Evolutionary conservation across 768 basidiomycete species (phyloP).

Genomic region (Auricularia sp.): DNA sequence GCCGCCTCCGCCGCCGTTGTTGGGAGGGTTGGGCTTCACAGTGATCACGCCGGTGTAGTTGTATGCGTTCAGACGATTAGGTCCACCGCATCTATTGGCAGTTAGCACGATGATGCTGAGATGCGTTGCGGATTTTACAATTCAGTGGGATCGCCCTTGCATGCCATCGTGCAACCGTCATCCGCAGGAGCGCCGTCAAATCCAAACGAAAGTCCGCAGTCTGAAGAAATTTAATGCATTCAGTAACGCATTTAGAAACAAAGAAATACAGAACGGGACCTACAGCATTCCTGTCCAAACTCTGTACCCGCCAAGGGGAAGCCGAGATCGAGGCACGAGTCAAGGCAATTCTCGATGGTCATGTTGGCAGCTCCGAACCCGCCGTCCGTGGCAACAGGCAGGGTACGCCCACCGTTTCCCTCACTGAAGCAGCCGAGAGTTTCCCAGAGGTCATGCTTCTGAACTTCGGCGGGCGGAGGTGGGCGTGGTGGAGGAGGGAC

Average conservation of each 20-base stretch:
- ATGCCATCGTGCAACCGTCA: constrained; percentile 58
- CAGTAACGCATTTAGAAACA: background rate
- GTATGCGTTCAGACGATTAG: constrained; percentile 53
- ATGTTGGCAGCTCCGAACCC: constrained; percentile 30
- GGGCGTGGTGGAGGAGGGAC: constrained; percentile 45
- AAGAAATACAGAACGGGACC: constrained; percentile 9
- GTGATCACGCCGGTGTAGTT: constrained; percentile 55
- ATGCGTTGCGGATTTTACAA: constrained; percentile 17
- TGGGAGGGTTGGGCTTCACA: constrained; percentile 28
- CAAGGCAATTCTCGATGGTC: constrained; percentile 48
- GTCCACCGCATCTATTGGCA: constrained; percentile 46
- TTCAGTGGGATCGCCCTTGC: constrained; percentile 49
- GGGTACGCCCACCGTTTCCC: constrained; percentile 21
- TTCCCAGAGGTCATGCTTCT: constrained; percentile 51
- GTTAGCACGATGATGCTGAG: background rate
- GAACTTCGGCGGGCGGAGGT: constrained; percentile 34
- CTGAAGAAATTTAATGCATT: constrained; percentile 20
- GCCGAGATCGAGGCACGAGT: constrained; percentile 48
- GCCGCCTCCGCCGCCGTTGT: constrained; percentile 21
- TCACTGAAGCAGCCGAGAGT: constrained; percentile 55
- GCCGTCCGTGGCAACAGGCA: constrained; percentile 21
- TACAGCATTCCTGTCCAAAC: constrained; percentile 45
- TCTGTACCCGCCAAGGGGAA: constrained; percentile 30
- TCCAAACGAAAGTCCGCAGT: constrained; percentile 37
- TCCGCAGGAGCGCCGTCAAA: constrained; percentile 39